Percentiles rank a stretch among this genome's conserved stretches.
These are phyloP conservation scores for Penicillium cosmopolitanum DNA, from an alignment of 495 filamentous ascomycete species.

Conservation along the genomic window DNA sequence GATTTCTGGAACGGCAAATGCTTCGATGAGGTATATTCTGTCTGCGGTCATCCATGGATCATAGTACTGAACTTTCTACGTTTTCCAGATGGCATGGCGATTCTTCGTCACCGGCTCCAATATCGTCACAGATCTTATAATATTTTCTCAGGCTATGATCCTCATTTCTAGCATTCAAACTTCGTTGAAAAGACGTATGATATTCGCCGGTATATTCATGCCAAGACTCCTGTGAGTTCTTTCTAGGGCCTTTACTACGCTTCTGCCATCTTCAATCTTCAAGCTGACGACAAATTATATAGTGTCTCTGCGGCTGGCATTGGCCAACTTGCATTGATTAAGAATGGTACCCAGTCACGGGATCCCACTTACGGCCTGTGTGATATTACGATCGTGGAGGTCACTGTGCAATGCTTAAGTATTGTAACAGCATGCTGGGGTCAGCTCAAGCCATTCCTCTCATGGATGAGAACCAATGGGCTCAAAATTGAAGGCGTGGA, in stretches of 20 bases:
- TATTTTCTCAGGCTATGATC: slow-evolving; percentile 28
- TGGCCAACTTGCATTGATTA: slow-evolving; percentile 20
- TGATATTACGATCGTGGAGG: slow-evolving; percentile 22
- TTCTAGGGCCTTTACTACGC: background rate
- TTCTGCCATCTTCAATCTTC: background rate
- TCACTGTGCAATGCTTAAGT: slow-evolving; percentile 26
- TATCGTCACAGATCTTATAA: slow-evolving; percentile 30
- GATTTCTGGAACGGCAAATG: slow-evolving; percentile 29
- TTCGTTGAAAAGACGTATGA: slow-evolving; percentile 20
- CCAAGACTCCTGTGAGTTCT: slow-evolving; percentile 27
- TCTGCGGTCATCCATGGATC: background rate
- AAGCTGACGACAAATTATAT: background rate
- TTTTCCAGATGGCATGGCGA: slow-evolving; percentile 28
- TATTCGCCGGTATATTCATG: slow-evolving; percentile 31
- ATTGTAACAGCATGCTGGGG: slow-evolving; percentile 35
- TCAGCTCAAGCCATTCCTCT: slow-evolving; percentile 34
- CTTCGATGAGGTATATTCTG: slow-evolving; percentile 25
- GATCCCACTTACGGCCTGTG: slow-evolving; percentile 31
- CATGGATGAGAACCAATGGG: slow-evolving; percentile 30
- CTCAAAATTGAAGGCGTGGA: slow-evolving; percentile 26
- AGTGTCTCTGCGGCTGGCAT: slow-evolving; percentile 28
- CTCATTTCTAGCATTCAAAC: slow-evolving; percentile 31
- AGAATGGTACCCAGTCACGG: slow-evolving; percentile 7
- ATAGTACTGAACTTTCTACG: background rate
- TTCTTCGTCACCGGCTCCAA: slow-evolving; percentile 27